These are phyloP conservation scores for Boletus pseudo-olivaceus DNA, from an alignment of 768 basidiomycete species.

Conservation along the genomic window DNA sequence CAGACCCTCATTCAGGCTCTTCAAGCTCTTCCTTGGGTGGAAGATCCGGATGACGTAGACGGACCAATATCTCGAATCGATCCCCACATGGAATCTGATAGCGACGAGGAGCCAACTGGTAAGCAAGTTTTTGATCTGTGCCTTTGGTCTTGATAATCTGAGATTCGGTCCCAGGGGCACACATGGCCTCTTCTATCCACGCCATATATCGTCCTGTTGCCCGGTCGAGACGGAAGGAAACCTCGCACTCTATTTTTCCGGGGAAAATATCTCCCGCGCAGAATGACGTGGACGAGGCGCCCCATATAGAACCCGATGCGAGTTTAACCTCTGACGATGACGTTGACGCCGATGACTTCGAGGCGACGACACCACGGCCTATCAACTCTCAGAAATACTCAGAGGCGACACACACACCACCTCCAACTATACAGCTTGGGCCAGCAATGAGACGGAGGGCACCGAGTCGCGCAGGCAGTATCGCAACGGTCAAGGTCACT, in stretches of 20 bases:
- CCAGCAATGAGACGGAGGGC: slow-evolving; percentile 22
- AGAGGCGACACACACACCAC: not conserved
- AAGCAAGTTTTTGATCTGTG: slow-evolving; percentile 25
- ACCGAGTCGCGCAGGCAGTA: slow-evolving; percentile 51
- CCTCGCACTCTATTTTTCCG: slow-evolving; percentile 15
- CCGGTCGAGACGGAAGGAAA: slow-evolving; percentile 49
- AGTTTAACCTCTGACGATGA: slow-evolving; percentile 47
- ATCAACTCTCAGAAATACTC: slow-evolving; percentile 19
- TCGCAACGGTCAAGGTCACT: slow-evolving; percentile 68
- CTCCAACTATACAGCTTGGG: slow-evolving; percentile 15
- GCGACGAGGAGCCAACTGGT: slow-evolving; percentile 55
- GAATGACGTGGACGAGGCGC: slow-evolving; percentile 30
- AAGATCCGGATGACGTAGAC: slow-evolving; percentile 66
- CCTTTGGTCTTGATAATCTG: not conserved
- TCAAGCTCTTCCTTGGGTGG: slow-evolving; percentile 79
- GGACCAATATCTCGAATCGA: slow-evolving; percentile 45
- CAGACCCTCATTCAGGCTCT: slow-evolving; percentile 87
- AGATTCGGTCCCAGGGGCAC: slow-evolving; percentile 33
- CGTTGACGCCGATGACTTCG: slow-evolving; percentile 57
- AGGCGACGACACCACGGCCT: slow-evolving; percentile 44
- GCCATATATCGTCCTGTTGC: slow-evolving; percentile 82
- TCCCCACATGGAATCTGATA: slow-evolving; percentile 49
- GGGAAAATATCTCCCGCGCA: slow-evolving; percentile 5
- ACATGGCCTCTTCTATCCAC: slow-evolving; percentile 81
- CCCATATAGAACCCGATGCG: slow-evolving; percentile 32